Evolutionary conservation across 2,329 filamentous ascomycete genomes (phyloP), one percentile per base, ranked within the genome.

Genomic region (Alternaria dauci): DNA sequence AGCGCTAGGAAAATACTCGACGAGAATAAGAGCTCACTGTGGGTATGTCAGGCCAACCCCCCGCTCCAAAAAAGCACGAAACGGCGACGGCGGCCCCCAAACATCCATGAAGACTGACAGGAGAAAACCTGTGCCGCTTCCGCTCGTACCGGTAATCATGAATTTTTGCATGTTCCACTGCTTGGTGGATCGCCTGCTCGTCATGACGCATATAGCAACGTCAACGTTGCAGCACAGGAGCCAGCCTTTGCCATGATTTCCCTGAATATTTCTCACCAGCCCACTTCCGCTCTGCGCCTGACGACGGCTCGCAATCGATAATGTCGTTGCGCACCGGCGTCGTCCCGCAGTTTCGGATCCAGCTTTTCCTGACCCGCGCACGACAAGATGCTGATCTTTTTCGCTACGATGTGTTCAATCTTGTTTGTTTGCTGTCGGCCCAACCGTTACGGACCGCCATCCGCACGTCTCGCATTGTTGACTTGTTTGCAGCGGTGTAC

Each of bases 221-320:
- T 62, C 38, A 25, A 54, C 39, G 39, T 62, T 39, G 41, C 54
- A 54, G 53, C 56, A 60, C 57, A 32, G 32, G 41, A 50, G n/a
- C 47, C 51, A 41, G 26, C 34, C 46, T 42, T 52, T 59, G 32
- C 52, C 57, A 58, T 39, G 20, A 32, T 32, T 25, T 23, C 34
- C 20, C 18, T 26, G 30, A 41, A 23, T 44, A 52, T 46, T 59
- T 39, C 26, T 55, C 41, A 41, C 58, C 55, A 50, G 44, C 28
- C 58, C 58, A 47, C 41, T 51, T 34, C 55, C 55, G 58, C 58
- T 30, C 58, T 25, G 53, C 61, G 59, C 53, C 58, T 51, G 59
- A 58, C 50, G 58, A 48, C 61, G 62, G 62, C 58, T 64, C 52
- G 61, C 57, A 69, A 70, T 71, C 66, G 66, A 68, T 67, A 70